A percentile compares a stretch with the other conserved stretches of the same genome.
Evolutionary conservation across 768 basidiomycete genomes (phyloP).

Genomic region (Phaeolepiota aurea): DNA sequence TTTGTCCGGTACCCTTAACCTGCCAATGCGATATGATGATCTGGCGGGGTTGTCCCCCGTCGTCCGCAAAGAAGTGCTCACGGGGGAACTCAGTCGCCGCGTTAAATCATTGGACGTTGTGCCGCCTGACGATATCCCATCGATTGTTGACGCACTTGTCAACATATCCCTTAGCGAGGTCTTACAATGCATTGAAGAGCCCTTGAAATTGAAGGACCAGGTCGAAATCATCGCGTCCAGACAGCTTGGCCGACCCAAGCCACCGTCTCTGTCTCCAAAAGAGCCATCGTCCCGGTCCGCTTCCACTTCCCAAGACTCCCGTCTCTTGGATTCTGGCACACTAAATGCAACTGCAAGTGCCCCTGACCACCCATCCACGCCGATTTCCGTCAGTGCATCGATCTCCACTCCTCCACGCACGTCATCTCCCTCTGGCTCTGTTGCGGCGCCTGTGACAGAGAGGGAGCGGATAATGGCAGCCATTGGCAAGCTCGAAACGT

Average conservation of each 20-base stretch:
- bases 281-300: conserved; percentile 44
- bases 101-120: conserved; percentile 52
- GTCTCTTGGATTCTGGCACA: conserved; percentile 53
- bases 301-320: conserved; percentile 62
- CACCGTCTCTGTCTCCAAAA: conserved; percentile 17
- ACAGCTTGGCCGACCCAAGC: conserved; percentile 1
- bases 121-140: conserved; percentile 45
- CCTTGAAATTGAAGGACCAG: conserved; percentile 56
- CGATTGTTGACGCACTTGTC: conserved; percentile 67
- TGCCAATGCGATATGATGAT: conserved; percentile 86
- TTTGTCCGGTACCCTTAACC: conserved; percentile 66
- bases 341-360: conserved; percentile 74
- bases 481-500: conserved; percentile 54
- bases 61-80: conserved; percentile 78
- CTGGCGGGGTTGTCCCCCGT: conserved; percentile 77
- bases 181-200: conserved; percentile 67
- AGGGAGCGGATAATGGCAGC: conserved; percentile 66
- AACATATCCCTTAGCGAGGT: conserved; percentile 67
- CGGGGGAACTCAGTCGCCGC: conserved; percentile 74
- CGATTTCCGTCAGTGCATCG: conserved; percentile 68
- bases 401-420: conserved; percentile 79
- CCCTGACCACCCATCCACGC: conserved; percentile 86
- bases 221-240: conserved; percentile 33
- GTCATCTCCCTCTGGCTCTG: conserved; percentile 67
- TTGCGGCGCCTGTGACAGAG: conserved; percentile 49